These are phyloP conservation scores for Rhizoclosmatium sp. DNA, from an alignment of 192 early-diverging fungal genomes.

Conservation along the genomic window DNA sequence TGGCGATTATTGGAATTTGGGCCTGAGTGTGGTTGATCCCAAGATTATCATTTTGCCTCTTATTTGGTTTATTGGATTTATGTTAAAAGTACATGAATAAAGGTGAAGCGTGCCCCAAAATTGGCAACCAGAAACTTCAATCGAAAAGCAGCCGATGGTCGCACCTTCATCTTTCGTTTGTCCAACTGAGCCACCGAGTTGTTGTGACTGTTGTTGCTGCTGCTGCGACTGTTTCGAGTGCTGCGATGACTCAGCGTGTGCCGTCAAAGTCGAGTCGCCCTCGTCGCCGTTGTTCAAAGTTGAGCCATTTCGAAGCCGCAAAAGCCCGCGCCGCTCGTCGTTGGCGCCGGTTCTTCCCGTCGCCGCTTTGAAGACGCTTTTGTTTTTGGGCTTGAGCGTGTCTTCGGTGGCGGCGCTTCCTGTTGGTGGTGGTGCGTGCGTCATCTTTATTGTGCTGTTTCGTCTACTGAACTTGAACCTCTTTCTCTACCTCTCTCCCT, in stretches of 20 bases:
- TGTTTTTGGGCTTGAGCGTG: not conserved
- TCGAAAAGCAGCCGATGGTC: too few species aligned
- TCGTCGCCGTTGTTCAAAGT: too few species aligned
- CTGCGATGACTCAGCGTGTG: not conserved
- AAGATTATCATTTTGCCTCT: not conserved
- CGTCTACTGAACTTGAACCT: too few species aligned
- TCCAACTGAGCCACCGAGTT: too few species aligned
- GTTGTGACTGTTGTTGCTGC: not conserved
- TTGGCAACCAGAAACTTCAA: too few species aligned
- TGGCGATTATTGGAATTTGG: conserved; percentile 80
- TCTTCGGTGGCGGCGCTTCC: not conserved
- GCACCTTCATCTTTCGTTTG: too few species aligned
- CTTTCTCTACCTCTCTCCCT: too few species aligned
- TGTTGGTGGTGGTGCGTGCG: not conserved
- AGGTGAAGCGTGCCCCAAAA: too few species aligned
- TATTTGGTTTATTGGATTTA: not conserved
- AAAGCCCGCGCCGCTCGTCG: too few species aligned
- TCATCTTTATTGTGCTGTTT: too few species aligned
- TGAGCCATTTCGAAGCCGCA: too few species aligned
- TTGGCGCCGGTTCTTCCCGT: not conserved
- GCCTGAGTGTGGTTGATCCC: conserved; percentile 48
- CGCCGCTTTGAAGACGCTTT: not conserved
- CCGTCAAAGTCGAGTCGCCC: not conserved
- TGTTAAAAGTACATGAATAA: too few species aligned
- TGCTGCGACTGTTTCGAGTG: not conserved